Evolutionary conservation across 2,329 filamentous ascomycete species (phyloP).

Genomic region (Penicillium decumbens): DNA sequence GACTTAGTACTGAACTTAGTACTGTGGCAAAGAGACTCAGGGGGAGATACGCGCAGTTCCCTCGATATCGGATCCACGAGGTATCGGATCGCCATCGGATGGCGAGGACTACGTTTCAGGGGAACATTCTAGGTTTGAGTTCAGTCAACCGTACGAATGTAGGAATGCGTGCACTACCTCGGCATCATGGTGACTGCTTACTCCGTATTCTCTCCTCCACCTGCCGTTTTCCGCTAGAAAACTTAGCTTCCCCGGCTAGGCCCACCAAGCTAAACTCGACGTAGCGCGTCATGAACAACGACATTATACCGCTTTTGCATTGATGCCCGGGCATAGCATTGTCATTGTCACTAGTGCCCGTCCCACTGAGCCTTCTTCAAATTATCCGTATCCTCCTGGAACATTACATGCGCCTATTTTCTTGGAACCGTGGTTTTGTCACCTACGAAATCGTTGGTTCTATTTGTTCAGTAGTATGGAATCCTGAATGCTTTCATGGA

Average conservation of each 20-base stretch:
- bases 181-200: background rate
- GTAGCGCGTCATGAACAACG: background rate
- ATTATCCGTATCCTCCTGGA: too few species aligned
- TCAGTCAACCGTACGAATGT: background rate
- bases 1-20: too few species aligned
- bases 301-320: background rate
- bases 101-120: background rate
- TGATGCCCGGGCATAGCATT: background rate
- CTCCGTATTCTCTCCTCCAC: too few species aligned
- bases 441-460: background rate
- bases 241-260: background rate
- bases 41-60: too few species aligned
- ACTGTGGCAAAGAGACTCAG: too few species aligned
- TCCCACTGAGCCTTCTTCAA: background rate
- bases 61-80: too few species aligned
- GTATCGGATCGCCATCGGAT: too few species aligned
- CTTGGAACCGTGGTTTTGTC: background rate
- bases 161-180: too few species aligned
- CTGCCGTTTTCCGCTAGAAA: too few species aligned
- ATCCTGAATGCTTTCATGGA: background rate
- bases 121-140: background rate
- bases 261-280: slow-evolving; percentile 5
- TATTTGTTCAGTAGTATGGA: background rate
- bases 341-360: slow-evolving; percentile 1
- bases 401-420: background rate